Evolutionary conservation across 2,329 filamentous ascomycete species (phyloP).

Genomic region (Paecilomyces dactylethromorphus): DNA sequence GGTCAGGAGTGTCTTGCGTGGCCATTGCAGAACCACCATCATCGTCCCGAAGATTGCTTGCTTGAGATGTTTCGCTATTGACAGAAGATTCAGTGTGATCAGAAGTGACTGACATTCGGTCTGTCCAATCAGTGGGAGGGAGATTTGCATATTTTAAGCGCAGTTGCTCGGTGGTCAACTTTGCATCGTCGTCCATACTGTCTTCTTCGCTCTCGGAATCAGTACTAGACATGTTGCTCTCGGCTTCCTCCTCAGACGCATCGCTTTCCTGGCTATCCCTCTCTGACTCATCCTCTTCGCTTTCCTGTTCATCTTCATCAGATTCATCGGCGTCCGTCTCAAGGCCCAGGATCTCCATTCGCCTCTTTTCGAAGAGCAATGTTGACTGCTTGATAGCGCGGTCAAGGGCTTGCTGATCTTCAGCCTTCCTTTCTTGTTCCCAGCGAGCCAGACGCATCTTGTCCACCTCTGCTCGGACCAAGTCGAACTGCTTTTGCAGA

Average conservation of each 20-base stretch:
- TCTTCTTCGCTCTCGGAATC: conserved; percentile 37
- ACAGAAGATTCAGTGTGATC: conserved; percentile 13
- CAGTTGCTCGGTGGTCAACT: conserved; percentile 41
- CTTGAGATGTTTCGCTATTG: conserved; percentile 12
- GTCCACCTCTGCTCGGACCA: conserved; percentile 53
- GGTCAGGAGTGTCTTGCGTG: conserved; percentile 19
- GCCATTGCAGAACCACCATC: conserved; percentile 11
- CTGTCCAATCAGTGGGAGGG: conserved; percentile 16
- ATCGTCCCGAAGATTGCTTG: conserved; percentile 14
- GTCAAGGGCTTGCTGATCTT: conserved; percentile 48
- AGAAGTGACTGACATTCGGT: conserved; percentile 19
- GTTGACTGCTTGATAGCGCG: conserved; percentile 48
- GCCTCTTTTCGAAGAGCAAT: conserved; percentile 41
- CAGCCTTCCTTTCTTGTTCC: conserved; percentile 49
- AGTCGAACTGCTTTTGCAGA: conserved; percentile 54
- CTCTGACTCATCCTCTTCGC: neutral
- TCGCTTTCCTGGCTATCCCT: conserved; percentile 7
- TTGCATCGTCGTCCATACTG: conserved; percentile 36
- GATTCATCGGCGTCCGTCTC: conserved; percentile 65
- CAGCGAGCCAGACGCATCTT: conserved; percentile 50
- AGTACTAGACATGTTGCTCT: conserved; percentile 44
- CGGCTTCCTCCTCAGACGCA: conserved; percentile 41
- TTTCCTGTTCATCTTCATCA: conserved; percentile 42
- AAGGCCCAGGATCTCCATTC: conserved; percentile 44
- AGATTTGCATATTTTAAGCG: conserved; percentile 41